Conservation (phyloP, 2,329 filamentous ascomycete genomes). For the Fusarium sacchari region DNA sequence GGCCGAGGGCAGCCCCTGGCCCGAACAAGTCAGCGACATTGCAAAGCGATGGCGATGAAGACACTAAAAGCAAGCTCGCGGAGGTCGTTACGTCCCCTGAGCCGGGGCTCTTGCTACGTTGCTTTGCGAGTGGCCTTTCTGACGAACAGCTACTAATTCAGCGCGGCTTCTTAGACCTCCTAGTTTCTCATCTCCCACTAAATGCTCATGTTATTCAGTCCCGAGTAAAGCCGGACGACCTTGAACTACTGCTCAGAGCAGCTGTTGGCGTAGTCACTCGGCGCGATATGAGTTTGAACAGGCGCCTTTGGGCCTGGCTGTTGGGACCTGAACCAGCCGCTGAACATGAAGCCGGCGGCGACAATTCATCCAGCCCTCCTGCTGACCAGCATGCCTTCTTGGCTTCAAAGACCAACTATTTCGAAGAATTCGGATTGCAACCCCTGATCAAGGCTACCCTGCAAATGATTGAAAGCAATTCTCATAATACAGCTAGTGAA, state of each 20-base stretch:
- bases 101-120: conserved; percentile 87
- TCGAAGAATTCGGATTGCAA: conserved; percentile 80
- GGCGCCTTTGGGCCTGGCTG: conserved; percentile 95
- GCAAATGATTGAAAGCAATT: conserved; percentile 71
- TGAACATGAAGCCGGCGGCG: conserved; percentile 59
- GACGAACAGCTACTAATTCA: conserved; percentile 94
- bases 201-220: conserved; percentile 83
- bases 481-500: conserved; percentile 60
- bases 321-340: conserved; percentile 76
- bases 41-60: conserved; percentile 27
- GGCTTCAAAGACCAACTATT: conserved; percentile 78
- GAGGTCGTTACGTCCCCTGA: conserved; percentile 86
- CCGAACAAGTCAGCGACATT: conserved; percentile 18
- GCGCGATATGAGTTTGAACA: conserved; percentile 95
- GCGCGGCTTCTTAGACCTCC: conserved; percentile 89
- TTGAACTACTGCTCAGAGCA: conserved; percentile 83
- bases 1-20: conserved; percentile 9
- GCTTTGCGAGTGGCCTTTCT: conserved; percentile 87
- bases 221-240: conserved; percentile 76
- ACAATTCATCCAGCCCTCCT: conserved; percentile 56
- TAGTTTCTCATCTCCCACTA: conserved; percentile 90
- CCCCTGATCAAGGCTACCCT: conserved; percentile 79
- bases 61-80: conserved; percentile 61
- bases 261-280: conserved; percentile 88
- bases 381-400: conserved; percentile 58